A percentile compares a stretch with the other conserved stretches of the same genome.
Evolutionary conservation across 345 rosid species (phyloP).

Genomic region (Odontarrhena argentea): DNA sequence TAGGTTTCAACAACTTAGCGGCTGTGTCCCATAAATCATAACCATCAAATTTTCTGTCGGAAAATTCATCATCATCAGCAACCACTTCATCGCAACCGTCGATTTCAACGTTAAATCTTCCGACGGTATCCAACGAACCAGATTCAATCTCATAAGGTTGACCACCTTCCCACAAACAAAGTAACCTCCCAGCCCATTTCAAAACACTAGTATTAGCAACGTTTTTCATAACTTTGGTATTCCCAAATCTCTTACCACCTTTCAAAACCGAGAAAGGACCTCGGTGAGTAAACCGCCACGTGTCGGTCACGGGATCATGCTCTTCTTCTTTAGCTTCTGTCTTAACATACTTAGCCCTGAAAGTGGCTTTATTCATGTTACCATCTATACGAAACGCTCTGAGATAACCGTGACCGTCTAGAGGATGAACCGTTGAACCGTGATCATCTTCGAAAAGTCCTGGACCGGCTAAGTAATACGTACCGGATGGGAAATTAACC

Average conservation of each 20-base stretch:
- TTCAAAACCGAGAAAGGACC: slow-evolving; percentile 88
- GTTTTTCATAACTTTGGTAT: slow-evolving; percentile 91
- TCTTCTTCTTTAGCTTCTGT: slow-evolving; percentile 89
- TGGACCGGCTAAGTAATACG: slow-evolving; percentile 83
- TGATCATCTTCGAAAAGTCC: slow-evolving; percentile 84
- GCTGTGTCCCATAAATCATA: slow-evolving; percentile 58
- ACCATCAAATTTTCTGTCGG: slow-evolving; percentile 25
- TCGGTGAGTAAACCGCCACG: slow-evolving; percentile 78
- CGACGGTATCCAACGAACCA: slow-evolving; percentile 68
- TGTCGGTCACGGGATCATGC: slow-evolving; percentile 62
- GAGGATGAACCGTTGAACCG: slow-evolving; percentile 89
- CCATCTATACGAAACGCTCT: slow-evolving; percentile 69
- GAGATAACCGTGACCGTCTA: slow-evolving; percentile 91
- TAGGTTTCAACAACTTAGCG: slow-evolving; percentile 67
- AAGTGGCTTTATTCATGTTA: slow-evolving; percentile 45
- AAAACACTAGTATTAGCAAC: slow-evolving; percentile 89
- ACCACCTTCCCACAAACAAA: slow-evolving; percentile 97
- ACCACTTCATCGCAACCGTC: slow-evolving; percentile 36
- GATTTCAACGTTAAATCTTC: slow-evolving; percentile 50
- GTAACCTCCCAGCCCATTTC: slow-evolving; percentile 70
- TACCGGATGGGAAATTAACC: slow-evolving; percentile 72
- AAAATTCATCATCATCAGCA: slow-evolving; percentile 14
- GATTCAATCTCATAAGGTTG: slow-evolving; percentile 81
- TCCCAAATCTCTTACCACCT: slow-evolving; percentile 70
- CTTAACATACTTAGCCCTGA: slow-evolving; percentile 77